A percentile compares a stretch with the other conserved stretches of the same genome.
These are phyloP conservation scores for Talaromyces amestolkiae DNA, from an alignment of 2,329 filamentous ascomycete species.

Conservation along the genomic window DNA sequence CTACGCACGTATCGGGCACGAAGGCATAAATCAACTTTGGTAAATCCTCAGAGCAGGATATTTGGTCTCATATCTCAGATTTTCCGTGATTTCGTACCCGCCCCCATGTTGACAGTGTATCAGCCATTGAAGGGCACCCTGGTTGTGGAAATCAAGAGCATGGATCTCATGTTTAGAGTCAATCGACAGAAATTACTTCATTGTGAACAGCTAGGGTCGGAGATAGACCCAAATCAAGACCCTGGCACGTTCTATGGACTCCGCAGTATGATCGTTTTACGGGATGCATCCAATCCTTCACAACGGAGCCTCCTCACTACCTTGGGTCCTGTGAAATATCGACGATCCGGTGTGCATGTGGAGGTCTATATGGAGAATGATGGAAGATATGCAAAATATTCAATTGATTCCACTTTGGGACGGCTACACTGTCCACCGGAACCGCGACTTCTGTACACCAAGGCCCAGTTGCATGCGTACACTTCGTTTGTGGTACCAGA, in stretches of 20 bases:
- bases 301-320: conserved; percentile 57
- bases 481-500: conserved; percentile 61
- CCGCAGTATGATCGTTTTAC: conserved; percentile 57
- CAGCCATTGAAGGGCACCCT: conserved; percentile 42
- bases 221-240: conserved; percentile 59
- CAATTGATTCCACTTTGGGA: conserved; percentile 55
- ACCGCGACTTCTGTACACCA: conserved; percentile 54
- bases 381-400: conserved; percentile 50
- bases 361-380: conserved; percentile 37
- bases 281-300: conserved; percentile 40
- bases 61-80: conserved; percentile 43
- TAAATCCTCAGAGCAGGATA: conserved; percentile 50
- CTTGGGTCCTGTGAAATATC: conserved; percentile 38
- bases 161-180: conserved; percentile 56
- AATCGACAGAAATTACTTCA: conserved; percentile 44
- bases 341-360: conserved; percentile 44
- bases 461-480: conserved; percentile 59
- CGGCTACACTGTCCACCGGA: conserved; percentile 59
- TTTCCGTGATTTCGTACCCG: conserved; percentile 53
- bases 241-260: conserved; percentile 61
- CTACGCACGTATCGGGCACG: conserved; percentile 18
- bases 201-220: conserved; percentile 50
- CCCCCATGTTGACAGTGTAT: conserved; percentile 45
- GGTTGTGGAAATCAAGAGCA: conserved; percentile 50
- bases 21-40: conserved; percentile 14